Evolutionary conservation across 441 rosid species (phyloP).

Genomic region (Geranium incanum): DNA sequence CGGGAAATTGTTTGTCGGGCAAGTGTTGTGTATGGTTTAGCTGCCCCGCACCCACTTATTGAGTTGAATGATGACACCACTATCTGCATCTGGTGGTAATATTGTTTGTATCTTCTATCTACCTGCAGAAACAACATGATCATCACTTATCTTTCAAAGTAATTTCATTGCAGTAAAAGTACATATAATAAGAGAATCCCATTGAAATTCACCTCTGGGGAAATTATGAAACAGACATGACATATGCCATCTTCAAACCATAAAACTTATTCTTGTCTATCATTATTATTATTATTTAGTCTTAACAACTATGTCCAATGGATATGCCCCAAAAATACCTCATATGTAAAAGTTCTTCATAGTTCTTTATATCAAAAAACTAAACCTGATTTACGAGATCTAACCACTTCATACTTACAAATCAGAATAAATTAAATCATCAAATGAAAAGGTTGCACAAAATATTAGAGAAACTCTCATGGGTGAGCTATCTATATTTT

Average conservation of each 20-base stretch:
- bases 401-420: not conserved
- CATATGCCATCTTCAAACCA: not conserved
- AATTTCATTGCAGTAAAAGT: not conserved
- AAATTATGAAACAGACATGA: no score
- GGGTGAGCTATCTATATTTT: not conserved
- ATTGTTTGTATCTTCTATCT: slow-evolving; percentile 41
- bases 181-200: no score
- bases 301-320: not conserved
- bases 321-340: not conserved
- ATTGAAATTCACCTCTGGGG: no score
- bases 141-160: slow-evolving; percentile 15
- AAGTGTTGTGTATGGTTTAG: slow-evolving; percentile 70
- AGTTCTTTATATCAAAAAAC: not conserved
- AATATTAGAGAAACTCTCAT: not conserved
- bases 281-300: no score
- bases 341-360: not conserved
- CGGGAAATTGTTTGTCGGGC: slow-evolving; percentile 71
- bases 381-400: not conserved
- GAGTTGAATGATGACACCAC: slow-evolving; percentile 58
- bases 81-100: slow-evolving; percentile 49
- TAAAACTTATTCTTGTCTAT: not conserved
- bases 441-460: not conserved
- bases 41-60: slow-evolving; percentile 62
- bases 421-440: not conserved
- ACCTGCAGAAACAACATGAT: slow-evolving; percentile 34